Conservation (phyloP, 352 stramenopile genomes). For the Globisporangium barbulae region DNA sequence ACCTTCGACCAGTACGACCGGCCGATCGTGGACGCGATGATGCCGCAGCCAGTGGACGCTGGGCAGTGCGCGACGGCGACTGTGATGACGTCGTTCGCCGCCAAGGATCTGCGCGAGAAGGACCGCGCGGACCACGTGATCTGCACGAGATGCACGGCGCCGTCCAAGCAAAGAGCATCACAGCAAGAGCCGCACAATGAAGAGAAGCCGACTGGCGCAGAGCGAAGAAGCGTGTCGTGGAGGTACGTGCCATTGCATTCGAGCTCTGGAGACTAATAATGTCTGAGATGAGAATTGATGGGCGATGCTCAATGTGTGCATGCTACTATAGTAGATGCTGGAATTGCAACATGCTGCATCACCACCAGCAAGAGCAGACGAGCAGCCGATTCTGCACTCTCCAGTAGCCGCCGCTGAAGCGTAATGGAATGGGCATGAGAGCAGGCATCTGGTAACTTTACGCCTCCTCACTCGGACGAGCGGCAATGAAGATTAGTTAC, state of each 20-base stretch:
- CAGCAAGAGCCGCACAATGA: background rate
- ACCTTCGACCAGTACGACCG: slow-evolving; percentile 2
- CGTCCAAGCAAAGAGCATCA: background rate
- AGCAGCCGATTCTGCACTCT: slow-evolving; percentile 1
- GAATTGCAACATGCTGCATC: slow-evolving; percentile 7
- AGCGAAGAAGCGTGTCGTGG: background rate
- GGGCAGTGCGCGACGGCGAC: background rate
- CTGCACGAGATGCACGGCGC: slow-evolving; percentile 7
- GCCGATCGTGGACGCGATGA: slow-evolving; percentile 10
- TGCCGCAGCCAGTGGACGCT: slow-evolving; percentile 3
- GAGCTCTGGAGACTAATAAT: too few relatives aligned
- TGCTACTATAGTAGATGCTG: background rate
- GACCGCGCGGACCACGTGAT: slow-evolving; percentile 8
- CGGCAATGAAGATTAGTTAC: too few relatives aligned
- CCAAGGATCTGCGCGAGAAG: background rate
- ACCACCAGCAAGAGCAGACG: background rate
- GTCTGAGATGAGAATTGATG: background rate
- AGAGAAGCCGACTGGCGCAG: background rate
- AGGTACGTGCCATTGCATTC: background rate
- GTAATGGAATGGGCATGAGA: too few relatives aligned
- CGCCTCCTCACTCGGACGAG: too few relatives aligned
- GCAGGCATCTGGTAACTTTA: too few relatives aligned
- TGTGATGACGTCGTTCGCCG: slow-evolving; percentile 7
- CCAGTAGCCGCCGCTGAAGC: background rate
- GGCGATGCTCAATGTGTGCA: background rate